phyloP scores from a whole-genome alignment of 179 eudicot species.

The Camellia oleifera region DNA sequence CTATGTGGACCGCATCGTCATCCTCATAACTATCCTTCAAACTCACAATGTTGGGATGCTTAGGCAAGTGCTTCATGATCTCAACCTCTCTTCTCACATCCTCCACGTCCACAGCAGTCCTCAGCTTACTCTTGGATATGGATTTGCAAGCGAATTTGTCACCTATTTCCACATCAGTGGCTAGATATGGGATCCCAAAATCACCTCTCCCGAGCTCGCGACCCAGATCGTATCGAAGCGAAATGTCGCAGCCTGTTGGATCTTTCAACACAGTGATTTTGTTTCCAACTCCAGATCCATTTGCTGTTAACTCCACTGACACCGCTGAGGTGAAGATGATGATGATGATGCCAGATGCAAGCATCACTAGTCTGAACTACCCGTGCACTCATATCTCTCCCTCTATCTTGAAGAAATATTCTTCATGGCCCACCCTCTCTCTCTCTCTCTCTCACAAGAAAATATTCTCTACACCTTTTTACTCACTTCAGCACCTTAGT shows the following conservation, averaged over 20 bases:
- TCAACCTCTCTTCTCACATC: slow-evolving; percentile 82
- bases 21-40: slow-evolving; percentile 73
- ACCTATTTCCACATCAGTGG: slow-evolving; percentile 44
- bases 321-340: too few relatives aligned
- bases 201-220: slow-evolving; percentile 81
- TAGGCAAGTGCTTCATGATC: slow-evolving; percentile 75
- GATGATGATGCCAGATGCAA: too few relatives aligned
- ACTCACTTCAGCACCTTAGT: too few relatives aligned
- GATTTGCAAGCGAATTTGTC: slow-evolving; percentile 74
- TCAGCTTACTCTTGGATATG: slow-evolving; percentile 70
- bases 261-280: slow-evolving; percentile 57
- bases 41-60: slow-evolving; percentile 64
- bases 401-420: too few relatives aligned
- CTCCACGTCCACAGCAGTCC: slow-evolving; percentile 74
- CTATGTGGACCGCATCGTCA: slow-evolving; percentile 75
- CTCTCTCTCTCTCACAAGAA: too few relatives aligned
- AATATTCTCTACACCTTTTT: too few relatives aligned
- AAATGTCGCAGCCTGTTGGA: slow-evolving; percentile 60
- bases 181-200: slow-evolving; percentile 72
- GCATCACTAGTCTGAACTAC: too few relatives aligned
- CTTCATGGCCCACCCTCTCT: too few relatives aligned
- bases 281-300: slow-evolving; percentile 22
- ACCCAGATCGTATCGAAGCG: slow-evolving; percentile 46
- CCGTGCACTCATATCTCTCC: too few relatives aligned
- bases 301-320: too few relatives aligned